Base-by-base conservation (phyloP, 345 rosid species). In the Turnera subulata region DNA sequence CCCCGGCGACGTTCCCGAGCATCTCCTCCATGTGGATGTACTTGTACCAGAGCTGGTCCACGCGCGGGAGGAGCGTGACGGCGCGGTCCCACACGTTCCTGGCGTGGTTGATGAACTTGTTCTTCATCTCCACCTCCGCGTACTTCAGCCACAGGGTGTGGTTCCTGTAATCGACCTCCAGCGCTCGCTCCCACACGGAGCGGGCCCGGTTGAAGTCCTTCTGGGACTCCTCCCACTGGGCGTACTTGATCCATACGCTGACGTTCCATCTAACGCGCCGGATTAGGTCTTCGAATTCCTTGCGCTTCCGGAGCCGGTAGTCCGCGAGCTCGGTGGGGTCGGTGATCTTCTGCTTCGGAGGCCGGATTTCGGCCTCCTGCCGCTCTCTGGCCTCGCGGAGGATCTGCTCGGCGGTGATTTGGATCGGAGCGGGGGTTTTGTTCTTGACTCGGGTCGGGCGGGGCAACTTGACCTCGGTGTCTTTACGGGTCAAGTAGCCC, bases 41-140 rank as follows among this genome's bases (percentile, higher is more conserved):
- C 69, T 91, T 91, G 46, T 91, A 88, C 96, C 98, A 88, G 0
- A 91, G 73, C 83, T 91, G 98, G 63, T 91, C 98, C 3, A 91
- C 77, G 0, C 98, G 73, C 0, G 96, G 98, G 50, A 88, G 67
- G 16, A 91, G 75, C 1, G 83, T 62, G 1, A 91, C 93, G 0
- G 95, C 96, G 0, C 95, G 82, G 60, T 86, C 96, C 96, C 96
- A 91, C 1, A 91, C 92, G 45, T 91, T 88, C 55, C 96, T 63
- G 0, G 96, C 98, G 45, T 80, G 84, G 51, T 91, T 84, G 1
- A 91, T 70, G 49, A 84, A 86, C 76, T 79, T 84, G 78, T 88
- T 91, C 80, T 80, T 86, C 96, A 91, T 91, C 78, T 88, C 96
- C 47, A 86, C 75, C 32, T 86, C 96, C 0, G 95, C 96, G 47